These are phyloP conservation scores for Penicillium thymicola DNA, from an alignment of 2,329 filamentous ascomycete species.

Conservation along the genomic window DNA sequence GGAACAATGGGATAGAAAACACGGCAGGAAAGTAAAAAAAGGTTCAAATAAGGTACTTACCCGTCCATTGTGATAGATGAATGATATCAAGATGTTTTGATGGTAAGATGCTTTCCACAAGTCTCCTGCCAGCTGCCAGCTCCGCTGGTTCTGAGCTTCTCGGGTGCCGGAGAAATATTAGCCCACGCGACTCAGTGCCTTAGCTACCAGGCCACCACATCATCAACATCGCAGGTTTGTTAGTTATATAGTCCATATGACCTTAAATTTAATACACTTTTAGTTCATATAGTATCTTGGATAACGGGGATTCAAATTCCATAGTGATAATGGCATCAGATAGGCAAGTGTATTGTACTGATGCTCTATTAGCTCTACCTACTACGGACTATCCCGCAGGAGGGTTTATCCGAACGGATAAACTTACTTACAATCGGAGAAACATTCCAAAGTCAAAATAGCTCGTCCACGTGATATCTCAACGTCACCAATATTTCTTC, in stretches of 20 bases:
- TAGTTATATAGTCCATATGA: not conserved
- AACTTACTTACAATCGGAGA: not conserved
- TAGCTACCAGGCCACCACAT: not conserved
- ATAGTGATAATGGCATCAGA: no score
- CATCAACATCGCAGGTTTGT: not conserved
- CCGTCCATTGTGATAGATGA: constrained; percentile 35
- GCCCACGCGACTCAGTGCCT: not conserved
- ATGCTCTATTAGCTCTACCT: not conserved
- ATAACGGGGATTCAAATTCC: no score
- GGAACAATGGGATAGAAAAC: not conserved
- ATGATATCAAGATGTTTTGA: not conserved
- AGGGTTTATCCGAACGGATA: not conserved
- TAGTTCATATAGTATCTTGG: no score
- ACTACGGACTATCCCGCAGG: not conserved
- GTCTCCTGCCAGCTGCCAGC: constrained; percentile 1
- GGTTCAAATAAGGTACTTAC: constrained; percentile 20
- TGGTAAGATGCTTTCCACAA: constrained; percentile 7
- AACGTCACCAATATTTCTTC: not conserved
- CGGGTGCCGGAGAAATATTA: constrained; percentile 1
- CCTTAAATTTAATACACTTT: not conserved
- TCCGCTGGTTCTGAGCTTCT: constrained; percentile 8
- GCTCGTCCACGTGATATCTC: not conserved
- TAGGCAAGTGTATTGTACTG: not conserved
- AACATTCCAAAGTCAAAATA: not conserved
- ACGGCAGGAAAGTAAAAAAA: not conserved